Base-by-base conservation (phyloP, 225 moss, liverwort and hornwort genomes). In the Physcomitrium patens region DNA sequence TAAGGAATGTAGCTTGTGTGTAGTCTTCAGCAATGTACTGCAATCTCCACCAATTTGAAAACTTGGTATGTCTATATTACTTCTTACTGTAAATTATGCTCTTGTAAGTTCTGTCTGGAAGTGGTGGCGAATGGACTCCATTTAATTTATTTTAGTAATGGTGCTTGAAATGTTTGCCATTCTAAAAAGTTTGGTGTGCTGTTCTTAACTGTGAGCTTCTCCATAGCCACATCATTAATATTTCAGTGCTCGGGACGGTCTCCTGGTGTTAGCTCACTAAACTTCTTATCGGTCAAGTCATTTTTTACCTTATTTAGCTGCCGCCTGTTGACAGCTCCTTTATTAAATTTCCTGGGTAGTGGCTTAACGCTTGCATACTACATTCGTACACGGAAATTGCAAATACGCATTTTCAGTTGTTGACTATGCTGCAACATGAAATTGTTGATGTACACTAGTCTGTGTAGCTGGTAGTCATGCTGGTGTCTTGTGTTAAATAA, bases 31-130 rank as follows among this genome's bases (percentile, higher is more conserved):
- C 28, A 48, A 51, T 60, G 44, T 23, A 50, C 27, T 7, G 17
- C 43, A 57, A 67, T 58, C 57, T 68, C 62, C 68, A 50, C 50
- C 51, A 73, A 14, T 68, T 23, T 23, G 77, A 41, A 77, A 57
- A 20, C 15, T 80, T 50, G 46, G 28, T 49, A 64, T 63, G 51
- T 9, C 14, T 59, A 7, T 44, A n/a, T n/a, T n/a, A 65, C 20
- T 22, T 56, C 28, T 17, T 59, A 37, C 53, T 42, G 16, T 65
- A 45, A 23, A 37, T 46, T 43, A 9, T 7, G 41, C 48, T 52
- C 27, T 49, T 27, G 77, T 26, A 15, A 49, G 52, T 37, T 10
- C 8, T 55, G 65, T 65, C 53, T 73, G 24, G 17, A 10, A 3
- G 19, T n/a, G 17, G 17, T 17, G 56, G 58, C 31, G 31, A 49